A percentile compares a stretch with the other conserved stretches of the same genome.
These are phyloP conservation scores for Musa troglodytarum DNA, from an alignment of 176 grass and related monocot species.

Conservation along the genomic window DNA sequence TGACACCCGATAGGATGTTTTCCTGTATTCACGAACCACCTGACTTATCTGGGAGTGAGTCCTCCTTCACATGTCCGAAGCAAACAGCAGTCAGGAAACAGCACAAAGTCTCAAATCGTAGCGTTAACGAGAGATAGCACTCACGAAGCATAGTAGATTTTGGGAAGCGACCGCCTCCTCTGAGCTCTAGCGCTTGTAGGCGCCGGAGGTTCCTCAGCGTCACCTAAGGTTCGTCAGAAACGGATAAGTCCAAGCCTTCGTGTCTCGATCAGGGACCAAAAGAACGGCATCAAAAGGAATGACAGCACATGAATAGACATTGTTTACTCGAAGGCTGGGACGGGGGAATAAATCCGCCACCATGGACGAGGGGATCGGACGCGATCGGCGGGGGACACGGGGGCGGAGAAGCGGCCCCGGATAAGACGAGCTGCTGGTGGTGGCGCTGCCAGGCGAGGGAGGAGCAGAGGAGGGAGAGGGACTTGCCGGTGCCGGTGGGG, in stretches of 20 bases:
- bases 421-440: slow-evolving; percentile 31
- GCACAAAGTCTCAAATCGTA: neutral
- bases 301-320: neutral
- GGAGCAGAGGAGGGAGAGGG: slow-evolving; percentile 92
- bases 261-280: neutral
- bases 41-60: slow-evolving; percentile 97
- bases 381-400: neutral
- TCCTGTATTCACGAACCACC: slow-evolving; percentile 88
- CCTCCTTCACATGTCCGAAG: slow-evolving; percentile 49
- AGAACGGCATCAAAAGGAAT: neutral
- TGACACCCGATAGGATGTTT: slow-evolving; percentile 72
- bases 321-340: slow-evolving; percentile 31
- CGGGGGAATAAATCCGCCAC: slow-evolving; percentile 69
- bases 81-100: slow-evolving; percentile 8
- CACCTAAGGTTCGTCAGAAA: slow-evolving; percentile 25
- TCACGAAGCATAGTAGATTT: slow-evolving; percentile 86
- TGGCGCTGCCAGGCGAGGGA: slow-evolving; percentile 82
- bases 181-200: slow-evolving; percentile 23
- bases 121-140: slow-evolving; percentile 1
- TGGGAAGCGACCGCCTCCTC: slow-evolving; percentile 49
- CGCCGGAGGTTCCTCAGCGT: slow-evolving; percentile 14
- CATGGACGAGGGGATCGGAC: slow-evolving; percentile 45
- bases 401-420: neutral
- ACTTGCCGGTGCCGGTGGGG: slow-evolving; percentile 90
- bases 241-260: neutral